Percentiles rank a stretch among this genome's conserved stretches.
Conservation (phyloP, 257 asterid species). For the Solanum piurae region DNA sequence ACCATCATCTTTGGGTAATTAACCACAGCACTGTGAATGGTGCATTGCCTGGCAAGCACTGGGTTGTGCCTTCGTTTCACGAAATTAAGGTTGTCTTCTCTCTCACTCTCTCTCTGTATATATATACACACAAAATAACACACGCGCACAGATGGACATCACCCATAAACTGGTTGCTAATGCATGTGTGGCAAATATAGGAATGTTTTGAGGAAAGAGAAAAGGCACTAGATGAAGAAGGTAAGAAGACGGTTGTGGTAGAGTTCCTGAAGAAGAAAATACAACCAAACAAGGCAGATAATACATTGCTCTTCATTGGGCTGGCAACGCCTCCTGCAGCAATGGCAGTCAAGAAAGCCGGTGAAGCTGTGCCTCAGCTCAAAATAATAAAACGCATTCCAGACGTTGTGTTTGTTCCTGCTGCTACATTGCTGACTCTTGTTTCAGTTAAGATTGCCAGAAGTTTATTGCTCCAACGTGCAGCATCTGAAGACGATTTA, state of each 20-base stretch:
- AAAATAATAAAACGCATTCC: conserved; percentile 61
- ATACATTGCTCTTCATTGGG: conserved; percentile 57
- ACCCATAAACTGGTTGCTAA: neutral
- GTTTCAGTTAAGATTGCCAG: conserved; percentile 57
- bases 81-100: conserved; percentile 45
- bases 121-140: neutral
- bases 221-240: conserved; percentile 9
- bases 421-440: conserved; percentile 70
- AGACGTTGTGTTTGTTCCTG: conserved; percentile 65
- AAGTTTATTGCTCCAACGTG: conserved; percentile 41
- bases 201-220: conserved; percentile 36
- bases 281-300: conserved; percentile 48
- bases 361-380: conserved; percentile 75
- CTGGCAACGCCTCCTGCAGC: conserved; percentile 76
- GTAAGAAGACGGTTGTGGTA: conserved; percentile 36
- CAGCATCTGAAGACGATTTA: conserved; percentile 20
- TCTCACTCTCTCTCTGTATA: neutral
- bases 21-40: conserved; percentile 51
- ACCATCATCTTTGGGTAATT: no score
- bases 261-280: conserved; percentile 53
- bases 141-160: neutral
- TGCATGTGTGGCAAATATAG: conserved; percentile 12
- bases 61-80: conserved; percentile 40
- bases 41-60: conserved; percentile 87
- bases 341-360: conserved; percentile 82